phyloP scores from a whole-genome alignment of 768 basidiomycete genomes.

The Rhodosporidiobolus odoratus region DNA sequence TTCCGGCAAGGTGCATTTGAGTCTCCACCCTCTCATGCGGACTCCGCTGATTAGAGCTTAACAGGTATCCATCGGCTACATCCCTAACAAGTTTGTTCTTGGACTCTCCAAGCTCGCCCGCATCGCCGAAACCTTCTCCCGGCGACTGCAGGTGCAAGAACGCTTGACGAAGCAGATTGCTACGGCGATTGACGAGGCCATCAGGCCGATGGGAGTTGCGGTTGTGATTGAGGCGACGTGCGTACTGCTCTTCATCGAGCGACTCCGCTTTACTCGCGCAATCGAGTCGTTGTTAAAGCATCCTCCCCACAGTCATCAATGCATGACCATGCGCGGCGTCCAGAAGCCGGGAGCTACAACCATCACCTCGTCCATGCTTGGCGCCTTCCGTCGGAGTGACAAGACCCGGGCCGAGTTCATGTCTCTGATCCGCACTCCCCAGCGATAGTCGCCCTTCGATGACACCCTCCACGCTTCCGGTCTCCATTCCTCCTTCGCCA shows the following conservation, averaged over 20 bases:
- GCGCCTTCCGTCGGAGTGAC: conserved; percentile 96
- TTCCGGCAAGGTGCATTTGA: conserved; percentile 73
- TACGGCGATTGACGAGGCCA: conserved; percentile 95
- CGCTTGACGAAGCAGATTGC: conserved; percentile 96
- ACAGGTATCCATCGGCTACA: conserved; percentile 95
- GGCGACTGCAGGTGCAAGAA: conserved; percentile 94
- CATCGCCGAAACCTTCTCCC: conserved; percentile 93
- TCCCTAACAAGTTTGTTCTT: conserved; percentile 88
- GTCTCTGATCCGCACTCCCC: conserved; percentile 57
- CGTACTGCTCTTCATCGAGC: conserved; percentile 46
- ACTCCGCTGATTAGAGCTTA: neutral
- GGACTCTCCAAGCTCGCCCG: conserved; percentile 94
- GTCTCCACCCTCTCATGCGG: conserved; percentile 11
- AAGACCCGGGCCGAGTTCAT: conserved; percentile 97
- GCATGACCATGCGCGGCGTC: conserved; percentile 99
- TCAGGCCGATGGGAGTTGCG: conserved; percentile 92
- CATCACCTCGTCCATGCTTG: conserved; percentile 95
- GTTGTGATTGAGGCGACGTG: conserved; percentile 99
- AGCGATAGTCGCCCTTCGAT: neutral
- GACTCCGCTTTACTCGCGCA: neutral
- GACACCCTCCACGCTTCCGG: too few relatives aligned
- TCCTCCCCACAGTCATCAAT: conserved; percentile 66
- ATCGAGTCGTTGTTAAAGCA: neutral
- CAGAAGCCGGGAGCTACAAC: conserved; percentile 96
- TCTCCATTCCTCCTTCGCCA: too few relatives aligned